Percentiles rank a stretch among this genome's conserved stretches.
Evolutionary conservation across 371 early-diverging fungal species (phyloP).

Genomic region (Thermomucor indicae-seudaticae): DNA sequence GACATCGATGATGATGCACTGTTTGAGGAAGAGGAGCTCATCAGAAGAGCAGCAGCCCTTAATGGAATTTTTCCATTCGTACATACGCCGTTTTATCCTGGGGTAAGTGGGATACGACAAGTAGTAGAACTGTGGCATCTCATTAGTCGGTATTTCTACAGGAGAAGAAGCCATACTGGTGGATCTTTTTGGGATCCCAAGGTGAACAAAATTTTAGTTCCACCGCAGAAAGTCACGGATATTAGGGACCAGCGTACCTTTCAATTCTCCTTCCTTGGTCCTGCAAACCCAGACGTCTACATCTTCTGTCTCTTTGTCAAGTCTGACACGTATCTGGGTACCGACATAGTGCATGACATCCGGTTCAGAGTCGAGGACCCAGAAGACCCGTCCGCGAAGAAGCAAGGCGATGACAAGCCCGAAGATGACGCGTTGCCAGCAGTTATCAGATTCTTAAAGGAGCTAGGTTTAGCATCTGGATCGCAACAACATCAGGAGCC

Average conservation of each 20-base stretch:
- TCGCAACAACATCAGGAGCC: slow-evolving; percentile 25
- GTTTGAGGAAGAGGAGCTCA: slow-evolving; percentile 21
- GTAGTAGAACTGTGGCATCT: not conserved
- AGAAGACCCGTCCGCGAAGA: slow-evolving; percentile 60
- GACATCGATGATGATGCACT: slow-evolving; percentile 38
- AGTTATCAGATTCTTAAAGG: slow-evolving; percentile 81
- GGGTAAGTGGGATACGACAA: slow-evolving; percentile 12
- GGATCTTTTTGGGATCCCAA: slow-evolving; percentile 87
- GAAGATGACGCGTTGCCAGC: slow-evolving; percentile 94
- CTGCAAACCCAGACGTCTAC: slow-evolving; percentile 81
- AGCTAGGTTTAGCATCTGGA: slow-evolving; percentile 64
- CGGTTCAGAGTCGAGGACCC: slow-evolving; percentile 70
- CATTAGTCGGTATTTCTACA: not conserved
- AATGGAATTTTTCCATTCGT: slow-evolving; percentile 37
- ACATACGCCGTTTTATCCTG: slow-evolving; percentile 66
- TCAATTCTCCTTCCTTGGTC: slow-evolving; percentile 91
- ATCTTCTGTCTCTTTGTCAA: slow-evolving; percentile 81
- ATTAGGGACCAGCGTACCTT: slow-evolving; percentile 64
- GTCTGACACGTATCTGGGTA: slow-evolving; percentile 84
- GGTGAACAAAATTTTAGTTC: slow-evolving; percentile 76
- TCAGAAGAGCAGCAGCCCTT: slow-evolving; percentile 39
- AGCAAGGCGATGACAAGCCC: slow-evolving; percentile 90
- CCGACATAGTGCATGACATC: slow-evolving; percentile 73
- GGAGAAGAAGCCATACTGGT: slow-evolving; percentile 88
- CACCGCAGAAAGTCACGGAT: slow-evolving; percentile 75